phyloP scores from a whole-genome alignment of 2,329 filamentous ascomycete species.

The Aspergillus brunneoviolaceus region DNA sequence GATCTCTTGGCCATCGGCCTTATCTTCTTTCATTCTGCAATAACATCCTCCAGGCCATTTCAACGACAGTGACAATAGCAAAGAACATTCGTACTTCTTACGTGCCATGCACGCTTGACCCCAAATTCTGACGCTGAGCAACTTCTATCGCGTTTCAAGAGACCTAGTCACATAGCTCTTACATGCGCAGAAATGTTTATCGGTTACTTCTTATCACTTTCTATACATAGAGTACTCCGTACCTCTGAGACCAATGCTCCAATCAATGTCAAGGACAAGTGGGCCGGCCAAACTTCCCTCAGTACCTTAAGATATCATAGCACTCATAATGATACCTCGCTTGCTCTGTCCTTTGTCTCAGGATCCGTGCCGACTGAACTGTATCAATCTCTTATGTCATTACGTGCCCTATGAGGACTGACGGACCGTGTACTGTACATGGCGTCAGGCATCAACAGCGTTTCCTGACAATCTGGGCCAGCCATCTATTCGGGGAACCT shows the following conservation, averaged over 20 bases:
- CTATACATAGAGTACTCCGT: background rate
- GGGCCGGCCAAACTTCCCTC: background rate
- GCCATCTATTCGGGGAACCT: background rate
- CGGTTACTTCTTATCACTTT: background rate
- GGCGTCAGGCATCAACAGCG: slow-evolving; percentile 4
- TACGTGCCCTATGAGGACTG: background rate
- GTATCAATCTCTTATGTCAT: background rate
- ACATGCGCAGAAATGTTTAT: background rate
- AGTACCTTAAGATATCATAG: background rate
- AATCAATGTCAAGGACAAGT: background rate
- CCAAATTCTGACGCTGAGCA: no score
- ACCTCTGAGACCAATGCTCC: background rate
- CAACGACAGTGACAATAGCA: no score
- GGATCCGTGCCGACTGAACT: background rate
- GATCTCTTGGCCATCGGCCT: background rate
- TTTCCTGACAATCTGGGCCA: background rate
- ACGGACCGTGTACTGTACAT: background rate
- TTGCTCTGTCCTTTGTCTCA: background rate
- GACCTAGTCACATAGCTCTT: background rate
- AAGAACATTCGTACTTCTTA: background rate
- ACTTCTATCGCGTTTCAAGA: background rate
- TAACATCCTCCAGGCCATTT: background rate
- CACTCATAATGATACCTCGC: background rate
- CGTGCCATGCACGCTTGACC: no score
- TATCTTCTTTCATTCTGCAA: background rate